Evolutionary conservation across 306 rosid species (phyloP).

Genomic region (Castanea sativa): DNA sequence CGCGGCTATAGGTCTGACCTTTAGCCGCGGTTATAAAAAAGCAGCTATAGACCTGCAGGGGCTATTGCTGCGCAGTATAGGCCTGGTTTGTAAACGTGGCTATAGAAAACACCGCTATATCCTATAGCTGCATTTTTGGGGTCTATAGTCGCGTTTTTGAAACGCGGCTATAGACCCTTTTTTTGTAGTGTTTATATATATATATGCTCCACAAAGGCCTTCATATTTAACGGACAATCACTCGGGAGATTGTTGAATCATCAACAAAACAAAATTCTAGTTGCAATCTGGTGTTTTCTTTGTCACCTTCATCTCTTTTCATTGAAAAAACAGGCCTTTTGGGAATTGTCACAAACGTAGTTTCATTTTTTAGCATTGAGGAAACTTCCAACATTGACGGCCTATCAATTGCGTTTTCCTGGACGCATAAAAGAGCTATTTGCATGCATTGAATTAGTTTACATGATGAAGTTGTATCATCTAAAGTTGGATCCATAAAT

Average conservation of each 20-base stretch:
- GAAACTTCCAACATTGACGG: constrained; percentile 35
- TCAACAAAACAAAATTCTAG: background rate
- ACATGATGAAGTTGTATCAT: constrained; percentile 26
- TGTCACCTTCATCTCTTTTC: background rate
- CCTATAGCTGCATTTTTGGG: too few relatives aligned
- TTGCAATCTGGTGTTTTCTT: background rate
- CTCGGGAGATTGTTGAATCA: constrained; percentile 12
- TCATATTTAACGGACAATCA: constrained; percentile 2
- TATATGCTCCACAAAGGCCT: background rate
- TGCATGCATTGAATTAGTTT: constrained; percentile 34
- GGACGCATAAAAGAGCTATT: constrained; percentile 34
- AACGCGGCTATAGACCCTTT: too few relatives aligned
- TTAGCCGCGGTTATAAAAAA: too few relatives aligned
- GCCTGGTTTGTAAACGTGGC: too few relatives aligned
- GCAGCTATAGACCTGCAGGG: too few relatives aligned
- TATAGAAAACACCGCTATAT: too few relatives aligned
- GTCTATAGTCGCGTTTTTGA: too few relatives aligned
- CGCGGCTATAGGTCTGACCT: too few relatives aligned
- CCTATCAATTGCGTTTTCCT: constrained; percentile 28
- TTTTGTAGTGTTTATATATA: too few relatives aligned
- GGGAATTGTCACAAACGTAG: background rate
- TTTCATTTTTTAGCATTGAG: constrained; percentile 34
- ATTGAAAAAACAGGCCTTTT: constrained; percentile 30
- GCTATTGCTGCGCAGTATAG: too few relatives aligned
- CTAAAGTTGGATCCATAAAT: constrained; percentile 28